Base-by-base conservation (phyloP, 1,284 basidiomycete species). In the Polyporus tsugae region DNA sequence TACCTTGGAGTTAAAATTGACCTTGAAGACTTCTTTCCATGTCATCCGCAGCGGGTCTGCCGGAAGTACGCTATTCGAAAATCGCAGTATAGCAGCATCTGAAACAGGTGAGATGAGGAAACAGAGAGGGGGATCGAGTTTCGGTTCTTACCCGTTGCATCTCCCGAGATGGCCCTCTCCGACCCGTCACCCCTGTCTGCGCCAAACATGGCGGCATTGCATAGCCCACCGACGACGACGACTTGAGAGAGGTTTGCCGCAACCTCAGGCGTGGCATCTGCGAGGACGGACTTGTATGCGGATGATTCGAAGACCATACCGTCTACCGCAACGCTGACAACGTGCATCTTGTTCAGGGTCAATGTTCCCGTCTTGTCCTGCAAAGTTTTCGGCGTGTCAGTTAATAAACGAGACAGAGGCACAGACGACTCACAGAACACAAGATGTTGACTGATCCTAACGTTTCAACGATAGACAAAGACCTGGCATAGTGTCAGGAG, bases 21-120 rank as follows among this genome's bases (percentile, higher is more conserved):
- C 73, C 72, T 83, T 82, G 62, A 76, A 80, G 17, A 78, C 69
- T 62, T 81, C 75, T 15, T 70, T 68, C 81, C 81, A 82, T 1
- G 59, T 22, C 0, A 60, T 62, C 25, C 80, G 78, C 6, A 76
- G 70, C 5, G 71, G 68, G 22, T 79, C 76, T 6, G 78, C 78
- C 4, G 78, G 70, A 6, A 67, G 19, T 9, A 84, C 71, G 15
- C 70, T 68, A 63, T 89, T 85, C 0, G 87, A 82, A 71, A 90
- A 88, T 6, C 85, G 80, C 36, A 91, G 78, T 41, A 90, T 84
- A 6, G 88, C 89, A 33, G 83, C 83, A 74, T 90, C 88, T 83
- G 60, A 42, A 9, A 57, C n/a, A 60, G 36, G 10, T 15, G 33
- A 53, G 38, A 25, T 25, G 49, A 11, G 22, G 39, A n/a, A 1